Base-by-base conservation (phyloP, 2,329 filamentous ascomycete genomes). In the Ophiocordyceps camponoti-rufipedis region DNA sequence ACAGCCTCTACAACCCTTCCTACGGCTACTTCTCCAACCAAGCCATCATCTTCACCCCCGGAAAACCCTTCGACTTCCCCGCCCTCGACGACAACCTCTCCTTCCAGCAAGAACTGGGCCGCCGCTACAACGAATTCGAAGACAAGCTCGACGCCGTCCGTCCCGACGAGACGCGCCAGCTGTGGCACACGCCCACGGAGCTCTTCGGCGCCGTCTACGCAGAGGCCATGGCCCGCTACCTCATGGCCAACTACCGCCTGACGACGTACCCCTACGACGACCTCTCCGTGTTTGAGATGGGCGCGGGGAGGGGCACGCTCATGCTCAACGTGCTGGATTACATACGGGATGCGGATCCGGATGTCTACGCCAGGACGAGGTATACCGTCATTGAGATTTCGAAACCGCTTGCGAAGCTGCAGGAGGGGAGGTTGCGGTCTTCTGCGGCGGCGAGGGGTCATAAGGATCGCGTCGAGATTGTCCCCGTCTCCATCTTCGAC, bases 291-390 rank as follows among this genome's bases (percentile, higher is more conserved):
- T 98, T 95, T 72, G 91, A 98, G 62, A 94, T 98, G 83, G 91
- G 91, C 45, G 91, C 91, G 38, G 91, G 91, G 55, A 89, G 94
- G 56, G 91, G 91, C 50, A 98, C 93, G 0, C 75, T 98, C 58
- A 98, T 98, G 91, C 73, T 91, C 58, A 98, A 98, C 62, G 88
- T 98, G 47, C 74, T 98, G 49, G 89, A 98, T 69, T 94, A 93
- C 62, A 94, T 98, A 60, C 84, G 88, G 50, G 81, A 85, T 52
- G 73, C 80, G 41, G 85, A 96, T 55, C 86, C 88, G 0, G 83
- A 88, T 51, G 89, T 98, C 31, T 98, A 98, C 64, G 82, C 84
- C 55, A 80, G 91, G 48, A 98, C 91, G 5, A 83, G 86, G 57
- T 98, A 82, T 72, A 85, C 84, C 61, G 85, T 98, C 60, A 95